Base-by-base conservation (phyloP, 768 basidiomycete species). In the Panus rudis region DNA sequence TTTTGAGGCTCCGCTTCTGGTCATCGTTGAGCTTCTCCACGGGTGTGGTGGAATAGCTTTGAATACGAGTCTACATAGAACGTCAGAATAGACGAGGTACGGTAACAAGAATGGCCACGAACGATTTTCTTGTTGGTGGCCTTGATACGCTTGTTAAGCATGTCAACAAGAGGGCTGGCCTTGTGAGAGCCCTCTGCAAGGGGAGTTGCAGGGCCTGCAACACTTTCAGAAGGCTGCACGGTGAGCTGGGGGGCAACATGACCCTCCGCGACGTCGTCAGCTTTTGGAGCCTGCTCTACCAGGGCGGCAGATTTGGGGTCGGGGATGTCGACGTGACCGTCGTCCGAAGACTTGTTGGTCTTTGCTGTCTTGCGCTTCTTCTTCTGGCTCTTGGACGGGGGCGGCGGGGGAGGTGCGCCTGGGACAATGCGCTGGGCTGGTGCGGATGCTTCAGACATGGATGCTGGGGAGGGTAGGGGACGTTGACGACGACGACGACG, bases 111-210 rank as follows among this genome's bases (percentile, higher is more conserved):
- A 66, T 37, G 23, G 23, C 19, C 14, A 67, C 78, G 52, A 58
- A 88, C 90, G 49, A 92, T 86, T 66, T 92, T 93, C 71, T 92
- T 92, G 42, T 71, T 73, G 17, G 87, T 73, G 28, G 75, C 69
- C 50, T 88, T 86, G 56, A 88, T 63, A 39, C 90, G 75, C 65
- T 91, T 92, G 55, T 72, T 70, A 49, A 93, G 65, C 48, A 93
- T 73, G 35, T 92, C 89, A 40, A 84, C 77, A 43, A 85, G 73
- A 6, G 89, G 81, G 48, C 82, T 85, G 14, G 60, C 63, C 58
- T 80, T 85, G 30, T 34, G 24, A 23, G 30, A 17, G 4, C 52
- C 58, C 3, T 41, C 40, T 14, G 22, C 25, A n/a, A 45, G 38
- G 3, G 56, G 56, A 1, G 58, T 46, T 37, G 50, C 47, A 6